A percentile compares a stretch with the other conserved stretches of the same genome.
These are phyloP conservation scores for Rhytidiadelphus loreus DNA, from an alignment of 225 moss, liverwort and hornwort species.

Conservation along the genomic window DNA sequence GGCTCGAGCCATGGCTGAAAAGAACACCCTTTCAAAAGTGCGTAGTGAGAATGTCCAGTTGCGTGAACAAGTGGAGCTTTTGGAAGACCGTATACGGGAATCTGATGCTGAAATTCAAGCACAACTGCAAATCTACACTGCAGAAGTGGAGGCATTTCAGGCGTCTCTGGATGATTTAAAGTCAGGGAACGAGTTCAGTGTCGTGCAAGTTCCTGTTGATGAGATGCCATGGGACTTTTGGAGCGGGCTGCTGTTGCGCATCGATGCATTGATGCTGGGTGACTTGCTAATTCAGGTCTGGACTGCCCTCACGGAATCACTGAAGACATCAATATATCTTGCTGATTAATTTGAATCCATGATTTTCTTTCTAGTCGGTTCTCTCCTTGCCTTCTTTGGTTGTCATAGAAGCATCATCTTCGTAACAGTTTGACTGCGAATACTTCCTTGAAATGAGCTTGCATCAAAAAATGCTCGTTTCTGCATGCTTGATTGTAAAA, in stretches of 20 bases:
- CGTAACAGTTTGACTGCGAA: not conserved
- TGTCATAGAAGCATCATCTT: not conserved
- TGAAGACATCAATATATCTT: not conserved
- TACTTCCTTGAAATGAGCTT: not conserved
- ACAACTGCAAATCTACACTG: constrained; percentile 51
- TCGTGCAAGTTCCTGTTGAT: constrained; percentile 56
- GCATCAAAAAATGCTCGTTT: not conserved
- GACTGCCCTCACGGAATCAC: not conserved
- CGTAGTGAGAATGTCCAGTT: constrained; percentile 51
- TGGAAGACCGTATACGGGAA: constrained; percentile 57
- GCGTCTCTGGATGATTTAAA: constrained; percentile 57
- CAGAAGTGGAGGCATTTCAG: constrained; percentile 77
- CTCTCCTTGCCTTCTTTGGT: not conserved
- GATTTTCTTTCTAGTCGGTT: not conserved
- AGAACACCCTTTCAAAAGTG: constrained; percentile 31
- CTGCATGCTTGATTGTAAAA: not conserved
- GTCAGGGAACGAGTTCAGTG: constrained; percentile 34
- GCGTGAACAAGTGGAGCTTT: constrained; percentile 43
- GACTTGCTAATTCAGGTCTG: constrained; percentile 55
- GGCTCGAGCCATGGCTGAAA: constrained; percentile 42
- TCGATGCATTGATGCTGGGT: constrained; percentile 62
- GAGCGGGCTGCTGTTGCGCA: constrained; percentile 67
- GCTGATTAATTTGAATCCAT: not conserved
- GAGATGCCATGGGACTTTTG: constrained; percentile 96
- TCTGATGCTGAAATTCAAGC: constrained; percentile 68